Evolutionary conservation across 768 basidiomycete species (phyloP), one percentile per base, ranked within the genome.

Genomic region (Pluteus cervinus): DNA sequence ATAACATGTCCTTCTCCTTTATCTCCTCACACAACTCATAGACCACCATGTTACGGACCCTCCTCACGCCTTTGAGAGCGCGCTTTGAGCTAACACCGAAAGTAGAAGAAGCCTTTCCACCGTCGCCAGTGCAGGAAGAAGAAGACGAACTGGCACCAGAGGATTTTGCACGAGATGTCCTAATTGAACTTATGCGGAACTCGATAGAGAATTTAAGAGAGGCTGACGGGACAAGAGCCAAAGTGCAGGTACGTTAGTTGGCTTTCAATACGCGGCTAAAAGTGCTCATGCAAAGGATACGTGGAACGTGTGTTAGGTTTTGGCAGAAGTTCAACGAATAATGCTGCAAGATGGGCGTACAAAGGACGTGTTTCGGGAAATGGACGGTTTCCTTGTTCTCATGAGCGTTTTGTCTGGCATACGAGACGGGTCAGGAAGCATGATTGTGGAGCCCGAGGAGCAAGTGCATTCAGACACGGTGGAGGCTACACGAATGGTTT

Each of bases 371-470:
- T 90, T 91, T 55, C 69, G 88, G 4, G 84, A 88, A 50, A 64
- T 83, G 50, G 88, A 90, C 43, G 88, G 88, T 1, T 89, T 88
- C 53, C 63, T 89, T 14, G 72, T 77, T 7, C 61, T 88, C 22
- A 77, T 88, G 60, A 84, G 76, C 47, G 69, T 83, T 21, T 63
- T 91, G 4, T 82, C 85, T 1, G 76, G 75, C 0, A 57, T 83
- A 0, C 56, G 69, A 36, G 61, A 63, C 17, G 47, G 54, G 23
- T 45, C 55, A 22, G 47, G 56, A 14, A 51, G 43, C 7, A 49
- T 59, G 2, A 55, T 65, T 1, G 53, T 58, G 3, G 64, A 63
- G 31, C 60, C 61, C 4, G 65, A 67, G 42, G 64, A 65, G 24
- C 56, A 59, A 39, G 49, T 57, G 17, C 47, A 65, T 24, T 46